Base-by-base conservation (phyloP, 345 rosid species). In the Trapa incisa region DNA sequence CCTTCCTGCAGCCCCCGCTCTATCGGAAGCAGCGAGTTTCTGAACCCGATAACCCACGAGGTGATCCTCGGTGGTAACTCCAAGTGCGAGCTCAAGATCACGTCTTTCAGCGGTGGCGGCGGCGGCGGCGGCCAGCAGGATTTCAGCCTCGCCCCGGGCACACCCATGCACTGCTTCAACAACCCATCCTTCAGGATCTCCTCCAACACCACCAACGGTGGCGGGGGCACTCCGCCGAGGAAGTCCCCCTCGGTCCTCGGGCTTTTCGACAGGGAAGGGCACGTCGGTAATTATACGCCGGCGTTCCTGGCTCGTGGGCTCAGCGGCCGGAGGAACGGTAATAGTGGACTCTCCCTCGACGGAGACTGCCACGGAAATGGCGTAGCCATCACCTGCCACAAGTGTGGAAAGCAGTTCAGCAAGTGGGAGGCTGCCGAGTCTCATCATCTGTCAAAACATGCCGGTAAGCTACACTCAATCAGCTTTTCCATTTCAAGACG, bases 1-100 rank as follows among this genome's bases (percentile, higher is more conserved):
- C 91, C 97, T 4, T 90, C 89, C 56, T 90, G 97, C 71, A 94
- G 99, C 67, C 99, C 99, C 66, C 87, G 99, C 70, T 94, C 99
- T 67, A 91, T 94, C 29, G 99, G 99, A 37, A 94, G 99, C 82
- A 94, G 91, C 78, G 99, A 94, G 88, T 91, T 94, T 72, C 89
- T 90, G 5, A 94, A 94, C 86, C 99, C 97, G 60, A 86, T 94
- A 38, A 86, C 96, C 73, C 99, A 94, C 73, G 99, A 94, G 72
- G 97, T 94, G 39, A 84, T 94, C 33, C 85, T 94, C 50, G 86
- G 95, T 43, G 87, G 95, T 66, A 88, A 86, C 85, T 86, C 99
- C 41, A 84, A 87, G 67, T 94, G 99, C 71, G 97, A 90, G 89
- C 95, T 94, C 43, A 94, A 90, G 77, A 94, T 94, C 80, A 88